Conservation (phyloP, 495 filamentous ascomycete species). For the Cudoniella acicularis region DNA sequence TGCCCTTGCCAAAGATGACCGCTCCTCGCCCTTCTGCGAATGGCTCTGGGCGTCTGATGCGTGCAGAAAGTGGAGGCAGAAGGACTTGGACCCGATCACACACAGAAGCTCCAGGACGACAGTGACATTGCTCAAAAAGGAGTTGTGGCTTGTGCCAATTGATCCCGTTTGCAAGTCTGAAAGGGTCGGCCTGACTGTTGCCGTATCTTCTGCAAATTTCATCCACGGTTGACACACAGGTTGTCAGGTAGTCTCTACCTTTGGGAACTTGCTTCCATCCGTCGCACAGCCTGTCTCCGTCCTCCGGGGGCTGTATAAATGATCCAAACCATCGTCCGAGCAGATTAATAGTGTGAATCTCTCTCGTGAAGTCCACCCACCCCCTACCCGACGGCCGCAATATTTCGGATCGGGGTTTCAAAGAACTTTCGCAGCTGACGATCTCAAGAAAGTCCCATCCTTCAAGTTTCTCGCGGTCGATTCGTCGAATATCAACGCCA, state of each 20-base stretch:
- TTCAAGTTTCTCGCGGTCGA: slow-evolving; percentile 23
- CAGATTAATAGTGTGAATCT: slow-evolving; percentile 27
- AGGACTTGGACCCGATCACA: slow-evolving; percentile 20
- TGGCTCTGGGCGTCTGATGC: not conserved
- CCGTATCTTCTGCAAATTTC: slow-evolving; percentile 16
- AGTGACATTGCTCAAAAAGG: slow-evolving; percentile 20
- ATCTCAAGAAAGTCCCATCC: slow-evolving; percentile 29
- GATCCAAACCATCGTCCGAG: slow-evolving; percentile 34
- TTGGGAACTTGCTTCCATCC: slow-evolving; percentile 23
- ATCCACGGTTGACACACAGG: slow-evolving; percentile 14
- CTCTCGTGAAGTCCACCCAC: slow-evolving; percentile 32
- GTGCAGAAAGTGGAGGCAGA: slow-evolving; percentile 4
- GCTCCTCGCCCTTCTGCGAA: not conserved
- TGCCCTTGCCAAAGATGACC: not conserved
- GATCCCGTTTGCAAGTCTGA: slow-evolving; percentile 11
- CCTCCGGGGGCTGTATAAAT: slow-evolving; percentile 22
- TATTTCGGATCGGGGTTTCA: slow-evolving; percentile 23
- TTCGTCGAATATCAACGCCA: not conserved
- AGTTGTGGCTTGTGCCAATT: slow-evolving; percentile 20
- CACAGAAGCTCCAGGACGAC: not conserved
- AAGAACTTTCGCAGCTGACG: slow-evolving; percentile 9
- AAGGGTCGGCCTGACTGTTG: not conserved
- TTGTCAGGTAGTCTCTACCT: slow-evolving; percentile 24
- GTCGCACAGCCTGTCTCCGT: slow-evolving; percentile 11
- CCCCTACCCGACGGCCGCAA: slow-evolving; percentile 25